Evolutionary conservation across 176 grass and related monocot genomes (phyloP).

Genomic region (Eleusine coracana): DNA sequence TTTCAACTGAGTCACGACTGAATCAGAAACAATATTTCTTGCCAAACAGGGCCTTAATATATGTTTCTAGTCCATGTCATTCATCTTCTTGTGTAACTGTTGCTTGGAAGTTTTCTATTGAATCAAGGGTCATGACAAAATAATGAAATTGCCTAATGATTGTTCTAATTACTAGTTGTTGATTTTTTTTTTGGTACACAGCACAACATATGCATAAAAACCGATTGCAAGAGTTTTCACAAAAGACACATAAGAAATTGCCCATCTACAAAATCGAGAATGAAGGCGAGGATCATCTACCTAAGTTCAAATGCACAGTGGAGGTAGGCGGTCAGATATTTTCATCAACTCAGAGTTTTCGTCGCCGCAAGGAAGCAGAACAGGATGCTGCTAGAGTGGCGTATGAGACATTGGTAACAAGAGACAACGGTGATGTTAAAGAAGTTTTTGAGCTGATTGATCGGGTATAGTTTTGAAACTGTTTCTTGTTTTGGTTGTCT

Average conservation of each 20-base stretch:
- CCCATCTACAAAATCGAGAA: slow-evolving; percentile 47
- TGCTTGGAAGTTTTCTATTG: slow-evolving; percentile 26
- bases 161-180: slow-evolving; percentile 2
- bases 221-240: slow-evolving; percentile 42
- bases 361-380: slow-evolving; percentile 63
- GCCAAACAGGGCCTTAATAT: not conserved
- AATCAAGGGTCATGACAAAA: not conserved
- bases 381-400: slow-evolving; percentile 56
- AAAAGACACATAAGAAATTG: slow-evolving; percentile 1
- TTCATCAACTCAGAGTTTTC: slow-evolving; percentile 41
- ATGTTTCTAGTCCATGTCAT: not conserved
- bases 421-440: slow-evolving; percentile 1
- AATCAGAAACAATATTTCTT: too few relatives aligned
- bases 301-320: slow-evolving; percentile 52
- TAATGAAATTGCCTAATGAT: slow-evolving; percentile 22
- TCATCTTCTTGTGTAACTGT: slow-evolving; percentile 7
- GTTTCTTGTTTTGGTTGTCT: slow-evolving; percentile 15
- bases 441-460: slow-evolving; percentile 40
- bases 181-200: slow-evolving; percentile 29
- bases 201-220: slow-evolving; percentile 51
- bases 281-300: slow-evolving; percentile 42
- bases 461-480: slow-evolving; percentile 37
- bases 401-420: slow-evolving; percentile 43
- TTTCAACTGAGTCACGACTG: too few relatives aligned
- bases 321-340: slow-evolving; percentile 44